Percentiles rank a stretch among this genome's conserved stretches.
phyloP scores from a whole-genome alignment of 148 eudicot genomes.

The Camellia lanceoleosa region DNA sequence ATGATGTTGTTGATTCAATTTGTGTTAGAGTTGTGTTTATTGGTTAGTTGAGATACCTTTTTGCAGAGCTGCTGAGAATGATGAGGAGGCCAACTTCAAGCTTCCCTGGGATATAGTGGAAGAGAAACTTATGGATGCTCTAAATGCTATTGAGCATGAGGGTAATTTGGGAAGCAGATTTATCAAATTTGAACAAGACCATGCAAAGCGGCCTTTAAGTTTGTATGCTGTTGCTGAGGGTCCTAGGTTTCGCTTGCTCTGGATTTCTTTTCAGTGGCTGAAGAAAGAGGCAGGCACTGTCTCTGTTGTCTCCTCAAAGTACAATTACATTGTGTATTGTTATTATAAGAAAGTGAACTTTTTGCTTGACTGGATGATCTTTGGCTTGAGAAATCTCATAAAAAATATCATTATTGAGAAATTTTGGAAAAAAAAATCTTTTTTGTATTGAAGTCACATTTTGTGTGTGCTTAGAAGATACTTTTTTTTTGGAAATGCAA shows the following conservation, averaged over 20 bases:
- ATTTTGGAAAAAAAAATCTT: not conserved
- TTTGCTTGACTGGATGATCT: not conserved
- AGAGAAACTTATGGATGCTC: slow-evolving; percentile 61
- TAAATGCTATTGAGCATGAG: slow-evolving; percentile 47
- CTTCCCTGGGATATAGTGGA: slow-evolving; percentile 71
- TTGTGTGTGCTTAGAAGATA: not conserved
- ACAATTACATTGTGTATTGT: not conserved
- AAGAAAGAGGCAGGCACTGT: slow-evolving; percentile 71
- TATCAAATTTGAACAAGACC: slow-evolving; percentile 30
- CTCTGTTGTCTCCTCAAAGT: slow-evolving; percentile 12
- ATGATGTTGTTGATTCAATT: not conserved
- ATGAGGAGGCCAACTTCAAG: slow-evolving; percentile 34
- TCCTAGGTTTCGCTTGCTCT: slow-evolving; percentile 74
- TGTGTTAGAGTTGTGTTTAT: not conserved
- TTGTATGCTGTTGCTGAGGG: slow-evolving; percentile 71
- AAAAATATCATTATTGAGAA: not conserved
- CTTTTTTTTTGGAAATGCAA: not conserved
- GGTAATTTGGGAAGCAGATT: slow-evolving; percentile 25
- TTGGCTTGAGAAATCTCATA: not conserved
- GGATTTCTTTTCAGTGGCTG: slow-evolving; percentile 74
- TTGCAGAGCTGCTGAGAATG: slow-evolving; percentile 42
- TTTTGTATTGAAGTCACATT: not conserved
- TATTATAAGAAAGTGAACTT: not conserved
- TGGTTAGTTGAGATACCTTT: slow-evolving; percentile 6
- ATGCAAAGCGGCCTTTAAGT: slow-evolving; percentile 56